Percentiles rank a stretch among this genome's conserved stretches.
phyloP scores from a whole-genome alignment of 768 basidiomycete species.

The Lanmaoa pseudosensibilis region DNA sequence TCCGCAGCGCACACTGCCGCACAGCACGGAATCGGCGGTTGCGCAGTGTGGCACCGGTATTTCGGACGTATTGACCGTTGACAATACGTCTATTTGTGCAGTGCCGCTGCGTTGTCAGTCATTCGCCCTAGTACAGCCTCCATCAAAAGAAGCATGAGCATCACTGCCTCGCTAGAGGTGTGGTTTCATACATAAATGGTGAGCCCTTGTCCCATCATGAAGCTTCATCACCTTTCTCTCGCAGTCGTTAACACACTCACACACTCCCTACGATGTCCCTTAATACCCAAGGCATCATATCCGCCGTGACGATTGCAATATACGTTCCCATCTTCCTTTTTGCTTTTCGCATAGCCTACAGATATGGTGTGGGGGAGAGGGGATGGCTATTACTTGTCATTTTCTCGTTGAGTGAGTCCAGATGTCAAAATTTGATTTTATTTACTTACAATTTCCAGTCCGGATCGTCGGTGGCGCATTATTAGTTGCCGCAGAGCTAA shows the following conservation, averaged over 20 bases:
- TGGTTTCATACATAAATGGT: conserved; percentile 22
- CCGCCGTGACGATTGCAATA: conserved; percentile 57
- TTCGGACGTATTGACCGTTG: background rate
- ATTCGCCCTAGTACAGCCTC: conserved; percentile 11
- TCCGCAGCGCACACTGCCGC: background rate
- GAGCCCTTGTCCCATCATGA: background rate
- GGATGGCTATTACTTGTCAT: conserved; percentile 71
- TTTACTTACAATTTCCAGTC: conserved; percentile 37
- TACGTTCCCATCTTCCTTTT: conserved; percentile 57
- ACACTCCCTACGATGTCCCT: conserved; percentile 32
- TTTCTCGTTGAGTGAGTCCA: conserved; percentile 53
- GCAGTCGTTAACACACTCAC: background rate
- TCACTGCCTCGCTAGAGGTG: conserved; percentile 22
- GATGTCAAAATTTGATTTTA: background rate
- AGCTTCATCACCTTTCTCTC: conserved; percentile 2
- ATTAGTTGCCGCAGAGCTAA: conserved; percentile 53
- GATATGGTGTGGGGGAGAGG: conserved; percentile 58
- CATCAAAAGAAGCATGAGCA: conserved; percentile 2
- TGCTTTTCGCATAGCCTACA: conserved; percentile 45
- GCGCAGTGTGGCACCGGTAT: background rate
- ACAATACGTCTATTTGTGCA: background rate
- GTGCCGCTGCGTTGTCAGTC: no score
- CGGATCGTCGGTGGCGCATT: conserved; percentile 59
- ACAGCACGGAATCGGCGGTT: background rate
- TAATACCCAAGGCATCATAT: conserved; percentile 48